These are phyloP conservation scores for Colletotrichum sp. DNA, from an alignment of 2,329 filamentous ascomycete species.

Conservation along the genomic window DNA sequence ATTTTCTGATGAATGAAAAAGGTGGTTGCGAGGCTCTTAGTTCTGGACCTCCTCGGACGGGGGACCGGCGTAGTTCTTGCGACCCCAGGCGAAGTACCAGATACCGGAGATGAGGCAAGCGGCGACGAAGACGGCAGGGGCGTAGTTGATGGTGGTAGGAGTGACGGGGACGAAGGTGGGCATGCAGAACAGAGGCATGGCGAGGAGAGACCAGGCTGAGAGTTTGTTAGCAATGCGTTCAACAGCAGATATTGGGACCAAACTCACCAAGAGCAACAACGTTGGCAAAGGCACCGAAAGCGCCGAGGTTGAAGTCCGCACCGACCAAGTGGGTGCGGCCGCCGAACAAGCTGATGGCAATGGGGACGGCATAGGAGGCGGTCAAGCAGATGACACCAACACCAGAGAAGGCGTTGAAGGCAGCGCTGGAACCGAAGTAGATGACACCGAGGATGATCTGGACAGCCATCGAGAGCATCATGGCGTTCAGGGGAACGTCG, in stretches of 20 bases:
- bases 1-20: neutral
- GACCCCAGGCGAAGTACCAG: constrained; percentile 76
- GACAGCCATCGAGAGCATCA: constrained; percentile 73
- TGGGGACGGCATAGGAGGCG: constrained; percentile 70
- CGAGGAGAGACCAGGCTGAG: constrained; percentile 70
- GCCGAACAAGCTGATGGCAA: constrained; percentile 66
- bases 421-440: constrained; percentile 71
- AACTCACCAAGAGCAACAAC: constrained; percentile 66
- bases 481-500: constrained; percentile 72
- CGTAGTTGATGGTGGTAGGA: constrained; percentile 71
- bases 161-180: constrained; percentile 67
- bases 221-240: constrained; percentile 27
- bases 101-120: constrained; percentile 64
- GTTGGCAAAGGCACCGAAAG: constrained; percentile 66
- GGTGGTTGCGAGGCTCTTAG: neutral
- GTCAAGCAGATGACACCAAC: constrained; percentile 75
- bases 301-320: constrained; percentile 66
- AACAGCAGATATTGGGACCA: constrained; percentile 3
- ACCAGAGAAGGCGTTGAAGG: constrained; percentile 76
- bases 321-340: constrained; percentile 63
- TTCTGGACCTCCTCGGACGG: constrained; percentile 47
- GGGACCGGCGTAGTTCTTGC: constrained; percentile 71
- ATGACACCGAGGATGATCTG: constrained; percentile 69
- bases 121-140: constrained; percentile 74
- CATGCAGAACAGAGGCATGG: constrained; percentile 78